phyloP scores from a whole-genome alignment of 169 alveolate species.

The Plasmodium vinckei region DNA sequence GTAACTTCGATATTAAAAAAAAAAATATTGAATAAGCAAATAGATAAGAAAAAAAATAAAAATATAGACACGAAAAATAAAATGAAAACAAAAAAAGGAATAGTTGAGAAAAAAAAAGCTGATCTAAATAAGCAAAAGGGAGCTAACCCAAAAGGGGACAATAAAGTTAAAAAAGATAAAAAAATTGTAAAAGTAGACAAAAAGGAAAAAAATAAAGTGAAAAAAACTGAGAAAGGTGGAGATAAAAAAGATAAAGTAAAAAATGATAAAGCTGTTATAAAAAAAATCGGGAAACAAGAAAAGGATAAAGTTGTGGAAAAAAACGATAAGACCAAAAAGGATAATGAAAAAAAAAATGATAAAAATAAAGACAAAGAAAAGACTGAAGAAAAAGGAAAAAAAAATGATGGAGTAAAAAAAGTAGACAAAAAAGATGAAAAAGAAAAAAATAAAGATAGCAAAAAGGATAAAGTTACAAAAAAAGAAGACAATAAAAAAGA shows the following conservation, averaged over 20 bases:
- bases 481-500: conserved; percentile 9
- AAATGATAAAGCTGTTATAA: conserved; percentile 15
- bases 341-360: neutral
- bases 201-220: conserved; percentile 15
- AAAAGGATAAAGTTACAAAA: conserved; percentile 2
- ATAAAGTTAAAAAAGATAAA: conserved; percentile 25
- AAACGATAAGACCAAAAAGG: conserved; percentile 3
- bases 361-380: conserved; percentile 32
- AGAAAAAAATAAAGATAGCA: conserved; percentile 34
- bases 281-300: conserved; percentile 9
- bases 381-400: conserved; percentile 12
- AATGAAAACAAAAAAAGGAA: conserved; percentile 20
- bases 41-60: conserved; percentile 49
- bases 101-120: conserved; percentile 5
- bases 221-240: neutral
- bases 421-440: conserved; percentile 14
- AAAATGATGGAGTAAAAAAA: conserved; percentile 13
- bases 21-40: conserved; percentile 33
- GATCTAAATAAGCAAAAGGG: conserved; percentile 19
- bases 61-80: too few relatives aligned
- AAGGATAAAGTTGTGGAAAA: neutral
- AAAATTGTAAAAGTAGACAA: conserved; percentile 23
- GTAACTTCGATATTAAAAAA: conserved; percentile 57
- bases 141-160: conserved; percentile 3
- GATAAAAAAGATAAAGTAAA: conserved; percentile 9